Conservation (phyloP, 306 rosid genomes). For the Erythrophleum fordii region DNA sequence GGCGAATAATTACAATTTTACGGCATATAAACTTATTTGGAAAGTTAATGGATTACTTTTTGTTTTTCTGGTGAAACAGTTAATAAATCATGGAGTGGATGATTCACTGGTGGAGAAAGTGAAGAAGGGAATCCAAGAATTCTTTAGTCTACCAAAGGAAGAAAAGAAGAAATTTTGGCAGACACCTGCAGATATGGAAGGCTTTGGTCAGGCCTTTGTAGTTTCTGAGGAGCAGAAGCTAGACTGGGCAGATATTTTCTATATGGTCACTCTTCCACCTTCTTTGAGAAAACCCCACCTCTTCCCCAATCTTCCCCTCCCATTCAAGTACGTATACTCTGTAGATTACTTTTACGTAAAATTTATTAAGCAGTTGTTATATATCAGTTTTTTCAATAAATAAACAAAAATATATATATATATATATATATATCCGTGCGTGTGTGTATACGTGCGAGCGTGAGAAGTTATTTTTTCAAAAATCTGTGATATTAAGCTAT, state of each 20-base stretch:
- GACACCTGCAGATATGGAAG: background rate
- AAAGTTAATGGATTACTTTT: too few relatives aligned
- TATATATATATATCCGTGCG: too few relatives aligned
- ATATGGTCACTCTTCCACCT: background rate
- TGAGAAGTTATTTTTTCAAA: too few relatives aligned
- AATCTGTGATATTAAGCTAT: too few relatives aligned
- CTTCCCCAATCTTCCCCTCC: background rate
- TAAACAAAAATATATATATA: too few relatives aligned
- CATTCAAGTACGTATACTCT: background rate
- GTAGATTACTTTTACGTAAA: too few relatives aligned
- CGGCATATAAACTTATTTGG: too few relatives aligned
- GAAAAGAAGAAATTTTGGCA: background rate
- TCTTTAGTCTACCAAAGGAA: background rate
- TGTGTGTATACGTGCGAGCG: too few relatives aligned
- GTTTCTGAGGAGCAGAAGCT: background rate
- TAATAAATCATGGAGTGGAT: background rate
- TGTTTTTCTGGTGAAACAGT: background rate
- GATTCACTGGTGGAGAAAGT: background rate
- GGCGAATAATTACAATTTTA: too few relatives aligned
- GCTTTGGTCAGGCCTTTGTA: background rate
- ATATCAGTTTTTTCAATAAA: too few relatives aligned
- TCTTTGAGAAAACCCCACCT: background rate
- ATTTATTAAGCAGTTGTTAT: too few relatives aligned
- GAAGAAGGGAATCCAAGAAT: background rate
- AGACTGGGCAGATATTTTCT: conserved; percentile 1